These are phyloP conservation scores for Blastobotrys buckinghamii DNA, from an alignment of 1,139 yeast species.

Conservation along the genomic window DNA sequence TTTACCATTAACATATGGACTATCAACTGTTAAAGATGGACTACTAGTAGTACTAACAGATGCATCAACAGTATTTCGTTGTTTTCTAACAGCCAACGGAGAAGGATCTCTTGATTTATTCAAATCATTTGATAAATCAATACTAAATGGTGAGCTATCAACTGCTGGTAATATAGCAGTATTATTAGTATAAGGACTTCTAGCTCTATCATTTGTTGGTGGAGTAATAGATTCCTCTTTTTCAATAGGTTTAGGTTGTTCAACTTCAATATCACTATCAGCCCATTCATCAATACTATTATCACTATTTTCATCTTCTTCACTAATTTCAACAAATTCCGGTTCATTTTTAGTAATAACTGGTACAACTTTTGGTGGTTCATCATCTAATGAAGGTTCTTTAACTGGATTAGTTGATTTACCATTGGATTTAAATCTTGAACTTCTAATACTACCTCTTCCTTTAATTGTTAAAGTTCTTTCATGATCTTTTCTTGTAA, in stretches of 20 bases:
- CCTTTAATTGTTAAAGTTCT: constrained; percentile 23
- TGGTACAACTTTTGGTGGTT: neutral
- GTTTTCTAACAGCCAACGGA: neutral
- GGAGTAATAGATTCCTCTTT: neutral
- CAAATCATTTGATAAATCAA: neutral
- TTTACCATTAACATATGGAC: neutral
- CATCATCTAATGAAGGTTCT: neutral
- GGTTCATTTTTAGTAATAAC: neutral
- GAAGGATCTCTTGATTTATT: neutral
- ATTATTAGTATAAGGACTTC: neutral
- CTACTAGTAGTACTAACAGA: neutral
- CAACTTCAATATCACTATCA: neutral
- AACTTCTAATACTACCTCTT: constrained; percentile 22
- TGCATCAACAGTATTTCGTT: neutral
- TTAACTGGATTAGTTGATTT: neutral
- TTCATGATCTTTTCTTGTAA: constrained; percentile 27
- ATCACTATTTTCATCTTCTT: neutral
- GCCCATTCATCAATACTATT: neutral
- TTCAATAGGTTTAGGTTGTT: neutral
- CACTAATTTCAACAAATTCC: neutral
- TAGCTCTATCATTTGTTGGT: neutral
- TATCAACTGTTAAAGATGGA: neutral
- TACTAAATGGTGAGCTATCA: constrained; percentile 7
- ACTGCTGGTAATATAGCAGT: constrained; percentile 5
- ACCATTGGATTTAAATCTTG: constrained; percentile 8